Conservation (phyloP, 2,329 filamentous ascomycete species). For the Fusarium sp. region DNA sequence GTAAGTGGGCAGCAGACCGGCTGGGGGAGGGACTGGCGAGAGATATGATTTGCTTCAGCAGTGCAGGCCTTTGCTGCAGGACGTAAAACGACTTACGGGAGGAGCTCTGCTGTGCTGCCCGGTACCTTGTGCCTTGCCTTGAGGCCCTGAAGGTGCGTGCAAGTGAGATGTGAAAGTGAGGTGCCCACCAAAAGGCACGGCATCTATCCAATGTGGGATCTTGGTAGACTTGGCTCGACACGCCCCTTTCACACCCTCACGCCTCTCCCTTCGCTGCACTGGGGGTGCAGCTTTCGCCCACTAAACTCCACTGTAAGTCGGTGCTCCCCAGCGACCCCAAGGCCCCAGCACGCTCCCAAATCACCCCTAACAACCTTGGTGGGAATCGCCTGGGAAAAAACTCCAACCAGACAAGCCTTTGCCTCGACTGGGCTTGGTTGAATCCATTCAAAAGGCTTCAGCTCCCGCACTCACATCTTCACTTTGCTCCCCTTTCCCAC, state of each 20-base stretch:
- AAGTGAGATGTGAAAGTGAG: not conserved
- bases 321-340: constrained; percentile 36
- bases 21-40: constrained; percentile 34
- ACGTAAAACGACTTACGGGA: not conserved
- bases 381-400: constrained; percentile 44
- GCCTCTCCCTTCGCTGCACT: constrained; percentile 1
- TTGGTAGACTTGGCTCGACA: not conserved
- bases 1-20: constrained; percentile 30
- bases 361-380: constrained; percentile 49
- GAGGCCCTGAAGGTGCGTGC: constrained; percentile 22
- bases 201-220: constrained; percentile 6
- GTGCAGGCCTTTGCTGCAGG: constrained; percentile 19
- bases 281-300: constrained; percentile 12
- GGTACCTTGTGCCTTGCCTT: constrained; percentile 36
- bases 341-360: constrained; percentile 41
- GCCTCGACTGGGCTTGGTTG: constrained; percentile 31
- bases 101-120: constrained; percentile 4
- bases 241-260: constrained; percentile 8
- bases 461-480: constrained; percentile 47
- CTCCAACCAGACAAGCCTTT: constrained; percentile 37
- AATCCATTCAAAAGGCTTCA: constrained; percentile 54
- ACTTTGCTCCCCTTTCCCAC: constrained; percentile 37
- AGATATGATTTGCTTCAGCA: constrained; percentile 37
- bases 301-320: constrained; percentile 38
- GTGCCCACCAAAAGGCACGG: constrained; percentile 5